Evolutionary conservation across 257 asterid species (phyloP).

Genomic region (Cordia subcordata): DNA sequence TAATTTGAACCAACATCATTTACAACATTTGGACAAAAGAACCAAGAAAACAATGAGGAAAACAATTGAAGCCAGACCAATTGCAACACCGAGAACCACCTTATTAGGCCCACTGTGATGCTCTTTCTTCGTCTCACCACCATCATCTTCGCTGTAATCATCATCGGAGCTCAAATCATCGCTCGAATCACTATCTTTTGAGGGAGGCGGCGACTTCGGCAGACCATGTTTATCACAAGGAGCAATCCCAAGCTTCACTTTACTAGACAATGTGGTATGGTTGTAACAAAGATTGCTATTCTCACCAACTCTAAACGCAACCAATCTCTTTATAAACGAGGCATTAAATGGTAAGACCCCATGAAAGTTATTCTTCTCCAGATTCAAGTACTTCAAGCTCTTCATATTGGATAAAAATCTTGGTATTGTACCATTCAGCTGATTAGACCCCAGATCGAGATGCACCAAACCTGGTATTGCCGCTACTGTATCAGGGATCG

Average conservation of each 20-base stretch:
- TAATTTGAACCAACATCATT: constrained; percentile 30
- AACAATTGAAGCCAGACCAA: constrained; percentile 79
- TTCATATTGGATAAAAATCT: constrained; percentile 55
- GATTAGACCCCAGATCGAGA: constrained; percentile 80
- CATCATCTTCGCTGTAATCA: constrained; percentile 27
- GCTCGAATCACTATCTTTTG: constrained; percentile 43
- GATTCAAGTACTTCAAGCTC: constrained; percentile 67
- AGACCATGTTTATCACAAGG: constrained; percentile 78
- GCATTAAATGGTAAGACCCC: constrained; percentile 88
- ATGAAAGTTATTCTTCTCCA: constrained; percentile 61
- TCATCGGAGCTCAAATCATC: constrained; percentile 24
- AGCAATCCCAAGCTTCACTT: constrained; percentile 85
- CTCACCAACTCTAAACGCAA: constrained; percentile 60
- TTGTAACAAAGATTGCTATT: constrained; percentile 83
- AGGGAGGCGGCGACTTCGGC: constrained; percentile 83
- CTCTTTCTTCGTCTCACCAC: constrained; percentile 24
- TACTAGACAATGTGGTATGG: constrained; percentile 45
- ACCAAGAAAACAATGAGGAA: constrained; percentile 83
- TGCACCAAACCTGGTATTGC: constrained; percentile 54
- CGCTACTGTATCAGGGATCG: constrained; percentile 62
- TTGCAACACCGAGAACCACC: constrained; percentile 88
- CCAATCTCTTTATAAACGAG: constrained; percentile 49
- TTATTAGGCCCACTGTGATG: constrained; percentile 72
- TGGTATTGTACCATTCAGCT: constrained; percentile 82
- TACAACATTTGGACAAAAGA: constrained; percentile 70